Percentiles rank a stretch among this genome's conserved stretches.
Evolutionary conservation across 208 protist genomes (phyloP).

Genomic region (Wallacemonas sp.): DNA sequence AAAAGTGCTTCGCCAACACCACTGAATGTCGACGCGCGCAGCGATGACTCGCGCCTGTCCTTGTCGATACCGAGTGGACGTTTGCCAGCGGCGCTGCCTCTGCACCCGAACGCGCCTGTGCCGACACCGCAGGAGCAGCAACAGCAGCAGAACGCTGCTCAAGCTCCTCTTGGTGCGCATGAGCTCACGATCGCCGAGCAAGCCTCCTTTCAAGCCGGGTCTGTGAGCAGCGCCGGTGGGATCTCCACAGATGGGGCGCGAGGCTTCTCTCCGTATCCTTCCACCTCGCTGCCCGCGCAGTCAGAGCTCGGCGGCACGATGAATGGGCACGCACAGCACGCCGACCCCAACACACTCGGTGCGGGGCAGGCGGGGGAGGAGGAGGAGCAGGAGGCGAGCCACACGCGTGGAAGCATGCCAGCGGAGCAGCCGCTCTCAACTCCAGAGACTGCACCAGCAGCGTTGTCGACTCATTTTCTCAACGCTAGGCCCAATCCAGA

Average conservation of each 20-base stretch:
- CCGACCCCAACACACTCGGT: too few species aligned
- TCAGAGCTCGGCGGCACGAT: too few species aligned
- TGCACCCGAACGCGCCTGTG: background rate
- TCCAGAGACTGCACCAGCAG: background rate
- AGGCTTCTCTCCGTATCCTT: too few species aligned
- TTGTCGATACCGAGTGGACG: background rate
- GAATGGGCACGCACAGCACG: too few species aligned
- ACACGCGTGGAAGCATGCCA: too few species aligned
- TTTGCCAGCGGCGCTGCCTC: too few species aligned
- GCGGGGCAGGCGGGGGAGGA: too few species aligned
- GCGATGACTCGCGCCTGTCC: background rate
- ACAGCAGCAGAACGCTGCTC: background rate
- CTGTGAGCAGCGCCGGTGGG: background rate
- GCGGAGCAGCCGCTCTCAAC: too few species aligned
- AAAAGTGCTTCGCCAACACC: constrained; percentile 1
- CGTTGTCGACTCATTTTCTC: constrained; percentile 31
- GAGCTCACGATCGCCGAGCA: background rate
- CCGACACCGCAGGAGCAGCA: background rate
- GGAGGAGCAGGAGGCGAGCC: too few species aligned
- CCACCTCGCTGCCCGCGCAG: too few species aligned
- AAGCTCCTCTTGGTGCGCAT: too few species aligned
- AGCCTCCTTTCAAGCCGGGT: background rate
- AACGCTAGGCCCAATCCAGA: constrained; percentile 51
- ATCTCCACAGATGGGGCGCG: background rate
- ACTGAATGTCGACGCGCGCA: background rate